Evolutionary conservation across 2,329 filamentous ascomycete species (phyloP), one percentile per base, ranked within the genome.

Genomic region (Sphaerulina musiva): DNA sequence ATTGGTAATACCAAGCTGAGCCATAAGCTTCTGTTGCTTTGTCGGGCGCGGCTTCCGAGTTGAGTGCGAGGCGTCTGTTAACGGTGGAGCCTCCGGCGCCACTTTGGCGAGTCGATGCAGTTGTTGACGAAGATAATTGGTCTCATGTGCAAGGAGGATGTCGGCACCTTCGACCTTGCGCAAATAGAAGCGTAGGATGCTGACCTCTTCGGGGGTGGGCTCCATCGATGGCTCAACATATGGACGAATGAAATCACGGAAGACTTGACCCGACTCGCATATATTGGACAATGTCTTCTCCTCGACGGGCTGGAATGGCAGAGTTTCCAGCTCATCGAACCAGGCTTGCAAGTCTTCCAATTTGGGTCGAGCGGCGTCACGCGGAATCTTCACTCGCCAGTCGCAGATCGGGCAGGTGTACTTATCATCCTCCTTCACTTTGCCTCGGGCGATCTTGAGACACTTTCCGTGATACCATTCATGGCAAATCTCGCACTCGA

Each of bases 401-500:
- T 98, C 93, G 69, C 93, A 98, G 58, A 98, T 95, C 0, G 93
- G 93, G 66, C 93, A 98, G 1, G 92, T 97, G 69, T 96, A 98
- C 70, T 95, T 95, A 68, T 97, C 93, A 59, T 95, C 92, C 68
- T 97, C 93, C 73, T 97, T 97, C 64, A 98, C 89, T 69, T 97
- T 98, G 49, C 93, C 93, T 47, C 93, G 83, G 2, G 93, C 93
- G 66, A 98, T 96, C 75, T 98, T 98, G 38, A 98, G 78, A 66
- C 93, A 98, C 71, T 96, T 97, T 56, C 93, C 92, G 66, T 98
- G 93, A 68, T 98, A 98, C 93, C 93, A 98, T 75, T 98, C 93
- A 66, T 96, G 92, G 72, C 93, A 98, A 39, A 96, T 78, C 69
- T 97, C 93, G 69, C 93, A 98, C 72, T 98, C 93, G 64, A 98